phyloP scores from a whole-genome alignment of 257 asterid genomes.

The Euphrasia confusa region DNA sequence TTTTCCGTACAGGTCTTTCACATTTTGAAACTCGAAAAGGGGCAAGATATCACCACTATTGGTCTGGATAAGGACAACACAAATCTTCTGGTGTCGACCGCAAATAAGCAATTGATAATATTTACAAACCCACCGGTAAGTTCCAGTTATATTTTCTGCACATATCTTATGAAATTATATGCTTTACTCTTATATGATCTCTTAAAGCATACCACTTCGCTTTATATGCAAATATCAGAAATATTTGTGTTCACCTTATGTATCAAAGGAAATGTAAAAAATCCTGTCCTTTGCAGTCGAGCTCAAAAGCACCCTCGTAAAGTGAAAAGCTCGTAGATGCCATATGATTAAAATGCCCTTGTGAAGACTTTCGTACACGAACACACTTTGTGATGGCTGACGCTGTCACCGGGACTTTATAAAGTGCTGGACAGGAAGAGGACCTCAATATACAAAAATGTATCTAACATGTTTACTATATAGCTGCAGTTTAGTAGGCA shows the following conservation, averaged over 20 bases:
- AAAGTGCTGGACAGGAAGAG: slow-evolving; percentile 10
- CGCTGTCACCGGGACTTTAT: not conserved
- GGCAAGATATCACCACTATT: slow-evolving; percentile 68
- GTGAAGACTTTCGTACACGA: not conserved
- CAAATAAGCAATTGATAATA: slow-evolving; percentile 73
- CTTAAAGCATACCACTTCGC: slow-evolving; percentile 1
- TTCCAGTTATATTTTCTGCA: slow-evolving; percentile 20
- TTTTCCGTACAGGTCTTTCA: slow-evolving; percentile 61
- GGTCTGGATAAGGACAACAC: slow-evolving; percentile 79
- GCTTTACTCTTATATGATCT: not conserved
- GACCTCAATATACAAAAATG: not conserved
- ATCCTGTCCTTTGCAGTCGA: slow-evolving; percentile 51
- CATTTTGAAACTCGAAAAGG: slow-evolving; percentile 58
- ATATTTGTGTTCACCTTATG: not conserved
- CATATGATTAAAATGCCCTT: not conserved
- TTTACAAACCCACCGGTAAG: slow-evolving; percentile 97
- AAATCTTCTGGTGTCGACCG: slow-evolving; percentile 85
- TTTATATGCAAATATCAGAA: slow-evolving; percentile 12
- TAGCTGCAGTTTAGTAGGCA: slow-evolving; percentile 24
- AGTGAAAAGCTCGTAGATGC: slow-evolving; percentile 33
- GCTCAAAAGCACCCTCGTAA: slow-evolving; percentile 83
- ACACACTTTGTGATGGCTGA: too few species aligned
- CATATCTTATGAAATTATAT: not conserved
- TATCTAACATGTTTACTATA: slow-evolving; percentile 10
- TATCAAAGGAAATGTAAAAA: too few species aligned